Evolutionary conservation across 2,329 filamentous ascomycete species (phyloP).

Genomic region (Trichoderma koningii): DNA sequence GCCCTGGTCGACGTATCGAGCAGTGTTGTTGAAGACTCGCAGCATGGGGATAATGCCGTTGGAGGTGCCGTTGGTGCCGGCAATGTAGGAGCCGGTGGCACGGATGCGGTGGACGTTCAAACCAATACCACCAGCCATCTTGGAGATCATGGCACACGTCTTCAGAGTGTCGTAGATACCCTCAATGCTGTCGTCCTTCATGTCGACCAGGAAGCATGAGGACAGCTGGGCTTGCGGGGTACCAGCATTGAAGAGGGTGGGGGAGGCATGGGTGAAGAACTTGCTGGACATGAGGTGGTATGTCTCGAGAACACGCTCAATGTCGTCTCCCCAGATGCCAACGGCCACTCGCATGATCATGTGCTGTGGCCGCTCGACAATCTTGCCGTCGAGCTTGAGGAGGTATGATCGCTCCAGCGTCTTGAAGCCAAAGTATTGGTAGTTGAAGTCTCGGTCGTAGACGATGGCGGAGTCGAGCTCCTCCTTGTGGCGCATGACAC

Average conservation of each 20-base stretch:
- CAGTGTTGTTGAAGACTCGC: conserved; percentile 98
- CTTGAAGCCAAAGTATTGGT: conserved; percentile 99
- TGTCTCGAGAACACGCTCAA: conserved; percentile 93
- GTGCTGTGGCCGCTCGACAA: conserved; percentile 96
- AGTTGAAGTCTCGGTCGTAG: conserved; percentile 99
- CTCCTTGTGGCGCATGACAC: conserved; percentile 92
- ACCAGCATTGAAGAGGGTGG: conserved; percentile 96
- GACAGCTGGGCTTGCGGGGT: conserved; percentile 93
- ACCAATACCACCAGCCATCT: conserved; percentile 97
- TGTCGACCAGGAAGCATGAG: conserved; percentile 98
- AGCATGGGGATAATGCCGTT: conserved; percentile 98
- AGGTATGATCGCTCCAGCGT: conserved; percentile 97
- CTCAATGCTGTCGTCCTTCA: conserved; percentile 99
- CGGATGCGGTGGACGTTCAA: conserved; percentile 96
- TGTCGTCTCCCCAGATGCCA: conserved; percentile 91
- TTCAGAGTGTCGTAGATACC: conserved; percentile 99
- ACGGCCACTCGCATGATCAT: conserved; percentile 99
- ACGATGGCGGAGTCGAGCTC: conserved; percentile 99
- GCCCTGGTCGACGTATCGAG: conserved; percentile 96
- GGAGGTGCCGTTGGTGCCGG: conserved; percentile 95
- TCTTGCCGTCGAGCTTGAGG: conserved; percentile 90
- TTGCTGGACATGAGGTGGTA: conserved; percentile 99
- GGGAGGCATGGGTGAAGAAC: conserved; percentile 97
- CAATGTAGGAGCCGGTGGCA: conserved; percentile 96
- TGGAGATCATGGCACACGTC: conserved; percentile 99